A percentile compares a stretch with the other conserved stretches of the same genome.
Conservation (phyloP, 352 stramenopile species). For the Pythium utonaiense region DNA sequence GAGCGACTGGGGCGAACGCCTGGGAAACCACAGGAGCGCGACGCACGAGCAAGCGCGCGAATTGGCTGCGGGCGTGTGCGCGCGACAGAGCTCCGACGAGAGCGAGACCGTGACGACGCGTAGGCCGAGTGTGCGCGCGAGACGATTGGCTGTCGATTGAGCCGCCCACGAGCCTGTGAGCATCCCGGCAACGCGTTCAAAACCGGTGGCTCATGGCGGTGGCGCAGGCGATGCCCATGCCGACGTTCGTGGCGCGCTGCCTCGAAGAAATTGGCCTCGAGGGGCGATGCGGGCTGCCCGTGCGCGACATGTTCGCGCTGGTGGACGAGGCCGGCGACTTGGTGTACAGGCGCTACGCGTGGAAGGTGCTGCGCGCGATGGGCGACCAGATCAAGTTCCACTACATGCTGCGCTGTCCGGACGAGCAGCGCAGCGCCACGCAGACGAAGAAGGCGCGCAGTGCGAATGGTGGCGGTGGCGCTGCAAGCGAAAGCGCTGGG, state of each 20-base stretch:
- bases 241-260: constrained; percentile 67
- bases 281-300: constrained; percentile 60
- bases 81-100: background rate
- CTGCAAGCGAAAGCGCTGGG: background rate
- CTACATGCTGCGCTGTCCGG: constrained; percentile 41
- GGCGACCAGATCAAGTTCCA: constrained; percentile 55
- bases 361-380: constrained; percentile 61
- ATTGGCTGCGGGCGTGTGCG: constrained; percentile 5
- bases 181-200: background rate
- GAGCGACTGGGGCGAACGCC: background rate
- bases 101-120: background rate
- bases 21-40: constrained; percentile 3
- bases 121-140: background rate
- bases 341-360: constrained; percentile 54
- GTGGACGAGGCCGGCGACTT: constrained; percentile 54
- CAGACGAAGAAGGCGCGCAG: constrained; percentile 1
- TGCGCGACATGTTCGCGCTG: constrained; percentile 57
- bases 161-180: background rate
- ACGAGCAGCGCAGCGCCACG: background rate
- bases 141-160: constrained; percentile 7
- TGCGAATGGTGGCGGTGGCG: constrained; percentile 6
- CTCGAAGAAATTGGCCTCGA: constrained; percentile 80
- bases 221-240: constrained; percentile 40
- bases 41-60: background rate
- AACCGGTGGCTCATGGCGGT: constrained; percentile 7